These are phyloP conservation scores for Spinacia oleracea DNA, from an alignment of 179 eudicot species.

Conservation along the genomic window DNA sequence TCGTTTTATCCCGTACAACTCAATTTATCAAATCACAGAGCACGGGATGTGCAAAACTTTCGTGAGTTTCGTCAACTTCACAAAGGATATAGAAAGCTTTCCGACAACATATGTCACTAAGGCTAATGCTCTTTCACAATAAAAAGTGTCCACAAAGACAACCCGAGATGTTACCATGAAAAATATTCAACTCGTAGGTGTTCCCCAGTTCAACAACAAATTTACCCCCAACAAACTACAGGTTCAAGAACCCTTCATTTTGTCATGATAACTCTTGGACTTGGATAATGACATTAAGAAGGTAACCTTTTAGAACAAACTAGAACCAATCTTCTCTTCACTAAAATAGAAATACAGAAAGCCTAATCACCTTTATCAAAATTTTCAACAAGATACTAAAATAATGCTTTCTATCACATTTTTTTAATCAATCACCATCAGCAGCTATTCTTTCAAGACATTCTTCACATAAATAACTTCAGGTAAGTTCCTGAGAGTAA, in stretches of 20 bases:
- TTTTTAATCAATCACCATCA: background rate
- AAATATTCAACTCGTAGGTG: background rate
- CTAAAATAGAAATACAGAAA: background rate
- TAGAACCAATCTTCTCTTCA: background rate
- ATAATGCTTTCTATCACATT: background rate
- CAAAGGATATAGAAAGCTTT: background rate
- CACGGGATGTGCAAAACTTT: background rate
- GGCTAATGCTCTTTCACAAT: background rate
- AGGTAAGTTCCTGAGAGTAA: background rate
- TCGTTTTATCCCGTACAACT: background rate
- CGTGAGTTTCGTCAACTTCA: background rate
- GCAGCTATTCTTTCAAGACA: background rate
- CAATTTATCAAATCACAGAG: background rate
- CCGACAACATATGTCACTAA: background rate
- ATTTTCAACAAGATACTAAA: background rate
- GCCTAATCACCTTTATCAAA: background rate
- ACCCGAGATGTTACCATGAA: background rate
- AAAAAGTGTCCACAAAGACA: background rate
- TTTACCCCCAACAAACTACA: background rate
- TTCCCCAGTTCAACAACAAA: background rate
- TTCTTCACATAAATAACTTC: no score
- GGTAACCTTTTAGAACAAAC: background rate
- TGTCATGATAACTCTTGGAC: background rate
- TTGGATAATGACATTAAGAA: background rate
- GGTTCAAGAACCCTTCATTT: background rate